These are phyloP conservation scores for Phaseolus coccineus DNA, from an alignment of 331 rosid genomes.

Conservation along the genomic window DNA sequence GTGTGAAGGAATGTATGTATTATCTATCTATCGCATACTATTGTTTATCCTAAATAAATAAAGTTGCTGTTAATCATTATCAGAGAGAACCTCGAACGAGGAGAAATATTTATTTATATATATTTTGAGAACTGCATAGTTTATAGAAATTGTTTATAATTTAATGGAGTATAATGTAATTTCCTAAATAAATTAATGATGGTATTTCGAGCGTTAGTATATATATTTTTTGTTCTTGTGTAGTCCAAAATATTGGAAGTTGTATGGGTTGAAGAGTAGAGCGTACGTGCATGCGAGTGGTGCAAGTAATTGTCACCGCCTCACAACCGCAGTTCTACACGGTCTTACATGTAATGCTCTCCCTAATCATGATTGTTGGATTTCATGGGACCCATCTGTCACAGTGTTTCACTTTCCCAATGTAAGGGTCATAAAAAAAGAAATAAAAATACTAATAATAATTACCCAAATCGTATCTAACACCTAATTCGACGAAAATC, in stretches of 20 bases:
- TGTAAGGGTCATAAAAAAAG: slow-evolving; percentile 24
- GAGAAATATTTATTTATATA: background rate
- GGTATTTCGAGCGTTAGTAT: no score
- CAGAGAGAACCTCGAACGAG: slow-evolving; percentile 25
- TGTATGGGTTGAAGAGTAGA: background rate
- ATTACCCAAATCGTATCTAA: slow-evolving; percentile 51
- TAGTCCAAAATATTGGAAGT: background rate
- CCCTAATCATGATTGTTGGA: slow-evolving; percentile 79
- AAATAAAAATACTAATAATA: slow-evolving; percentile 26
- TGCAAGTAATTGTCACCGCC: slow-evolving; percentile 48
- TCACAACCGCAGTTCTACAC: slow-evolving; percentile 41
- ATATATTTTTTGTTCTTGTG: no score
- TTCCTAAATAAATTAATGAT: background rate
- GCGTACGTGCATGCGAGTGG: slow-evolving; percentile 33
- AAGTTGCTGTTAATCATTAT: slow-evolving; percentile 28
- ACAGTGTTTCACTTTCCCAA: slow-evolving; percentile 63
- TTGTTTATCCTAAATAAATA: background rate
- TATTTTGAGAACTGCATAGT: background rate
- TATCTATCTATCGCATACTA: background rate
- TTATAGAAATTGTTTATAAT: background rate
- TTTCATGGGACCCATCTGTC: slow-evolving; percentile 73
- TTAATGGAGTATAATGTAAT: background rate
- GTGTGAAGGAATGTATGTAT: slow-evolving; percentile 10
- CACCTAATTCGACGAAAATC: slow-evolving; percentile 46
- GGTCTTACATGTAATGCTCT: slow-evolving; percentile 44